Evolutionary conservation across 2,329 filamentous ascomycete genomes (phyloP), one percentile per base, ranked within the genome.

Genomic region (Cercospora sojina): DNA sequence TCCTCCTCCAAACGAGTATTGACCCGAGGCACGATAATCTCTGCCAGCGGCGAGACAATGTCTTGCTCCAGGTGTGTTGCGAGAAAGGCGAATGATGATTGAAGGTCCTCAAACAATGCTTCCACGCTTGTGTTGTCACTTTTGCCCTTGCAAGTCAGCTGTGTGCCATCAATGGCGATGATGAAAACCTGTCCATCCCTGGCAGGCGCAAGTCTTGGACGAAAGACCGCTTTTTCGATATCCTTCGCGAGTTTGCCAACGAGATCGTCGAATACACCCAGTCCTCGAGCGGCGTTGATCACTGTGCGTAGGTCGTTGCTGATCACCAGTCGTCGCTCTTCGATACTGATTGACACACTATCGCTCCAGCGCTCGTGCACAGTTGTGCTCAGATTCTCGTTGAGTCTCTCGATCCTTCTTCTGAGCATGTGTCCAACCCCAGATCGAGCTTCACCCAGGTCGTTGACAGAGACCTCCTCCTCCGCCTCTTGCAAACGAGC

Each of bases 291-390:
- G n/a, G 69, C 64, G 7, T 53, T 56, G 23, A 72, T 69, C 20
- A 72, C 43, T 5, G 47, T 67, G 61, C 62, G 65, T 3, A 77
- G 56, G 6, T 59, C 62, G 32, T 84, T 80, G 27, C 80, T 81
- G 35, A 96, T 84, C 0, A 81, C 83, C 7, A 95, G 79, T 55
- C 79, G 83, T 8, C 82, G 80, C 8, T 81, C 78, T 23, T 85
- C 81, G 0, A 82, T 77, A 73, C 94, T 87, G 18, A 93, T 81
- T 51, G 94, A 81, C 0, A 84, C 81, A 66, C 86, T 85, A 91
- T 92, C 81, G 65, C 86, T 85, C 92, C 93, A 97, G n/a, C 88
- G 84, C 63, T 83, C 82, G 51, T 87, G 85, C 43, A 95, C 84
- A 8, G 87, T 86, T 47, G 90, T 86, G 65, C 88, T 85, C 23